Conservation (phyloP, 176 grass and related monocot species). For the Pontederia paniculata region DNA sequence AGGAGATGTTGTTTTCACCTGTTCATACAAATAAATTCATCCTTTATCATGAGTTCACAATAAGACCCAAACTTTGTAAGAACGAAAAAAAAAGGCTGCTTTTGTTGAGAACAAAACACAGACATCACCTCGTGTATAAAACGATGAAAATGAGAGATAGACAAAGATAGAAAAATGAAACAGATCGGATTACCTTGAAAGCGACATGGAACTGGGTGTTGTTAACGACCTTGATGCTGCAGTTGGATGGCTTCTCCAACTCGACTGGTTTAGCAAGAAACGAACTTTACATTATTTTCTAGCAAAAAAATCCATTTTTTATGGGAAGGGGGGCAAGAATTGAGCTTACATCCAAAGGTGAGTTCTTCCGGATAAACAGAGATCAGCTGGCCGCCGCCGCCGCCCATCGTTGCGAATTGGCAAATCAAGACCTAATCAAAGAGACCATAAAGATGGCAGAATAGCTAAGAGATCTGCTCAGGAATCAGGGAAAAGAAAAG, state of each 20-base stretch:
- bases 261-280: constrained; percentile 33
- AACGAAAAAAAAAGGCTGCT: no score
- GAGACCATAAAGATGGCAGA: constrained; percentile 6
- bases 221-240: constrained; percentile 95
- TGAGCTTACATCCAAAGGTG: constrained; percentile 65
- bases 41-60: no score
- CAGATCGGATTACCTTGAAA: constrained; percentile 54
- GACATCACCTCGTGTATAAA: background rate
- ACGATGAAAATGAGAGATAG: constrained; percentile 8
- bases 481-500: constrained; percentile 9
- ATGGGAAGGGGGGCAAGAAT: background rate
- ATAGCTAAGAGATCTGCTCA: constrained; percentile 4
- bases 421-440: constrained; percentile 4
- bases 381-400: constrained; percentile 53
- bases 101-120: no score
- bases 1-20: constrained; percentile 26
- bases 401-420: constrained; percentile 34
- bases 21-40: no score
- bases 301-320: constrained; percentile 5
- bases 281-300: no score
- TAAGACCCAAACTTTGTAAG: no score
- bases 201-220: constrained; percentile 93
- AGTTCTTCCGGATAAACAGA: constrained; percentile 85
- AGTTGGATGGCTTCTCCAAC: constrained; percentile 81
- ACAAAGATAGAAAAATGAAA: background rate